Percentiles rank a stretch among this genome's conserved stretches.
These are phyloP conservation scores for Sophora flavescens DNA, from an alignment of 306 rosid genomes.

Conservation along the genomic window DNA sequence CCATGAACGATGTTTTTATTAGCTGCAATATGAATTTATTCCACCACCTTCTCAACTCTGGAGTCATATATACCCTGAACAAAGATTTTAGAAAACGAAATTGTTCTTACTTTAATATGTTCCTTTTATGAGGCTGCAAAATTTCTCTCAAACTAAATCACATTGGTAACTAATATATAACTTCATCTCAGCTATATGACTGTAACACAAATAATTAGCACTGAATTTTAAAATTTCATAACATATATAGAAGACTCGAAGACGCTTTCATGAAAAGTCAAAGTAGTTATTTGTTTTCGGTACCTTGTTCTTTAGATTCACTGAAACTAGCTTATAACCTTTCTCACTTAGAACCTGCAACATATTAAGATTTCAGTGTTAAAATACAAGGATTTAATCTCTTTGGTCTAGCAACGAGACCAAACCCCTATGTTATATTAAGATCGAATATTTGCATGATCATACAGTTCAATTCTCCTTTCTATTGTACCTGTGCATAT, in stretches of 20 bases:
- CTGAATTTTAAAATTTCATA: neutral
- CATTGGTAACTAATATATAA: neutral
- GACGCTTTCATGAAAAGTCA: neutral
- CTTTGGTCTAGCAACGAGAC: neutral
- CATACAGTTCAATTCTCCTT: slow-evolving; percentile 9
- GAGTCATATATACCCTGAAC: slow-evolving; percentile 90
- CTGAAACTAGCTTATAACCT: slow-evolving; percentile 93
- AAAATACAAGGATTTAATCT: slow-evolving; percentile 21
- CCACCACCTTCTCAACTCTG: slow-evolving; percentile 94
- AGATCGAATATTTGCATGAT: slow-evolving; percentile 6
- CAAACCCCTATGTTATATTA: neutral
- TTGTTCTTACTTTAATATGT: neutral
- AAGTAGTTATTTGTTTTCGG: slow-evolving; percentile 2
- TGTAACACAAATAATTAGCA: slow-evolving; percentile 7
- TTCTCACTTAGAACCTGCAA: slow-evolving; percentile 72
- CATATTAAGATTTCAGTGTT: slow-evolving; percentile 38
- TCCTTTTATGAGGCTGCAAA: neutral
- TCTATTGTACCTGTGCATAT: slow-evolving; percentile 81
- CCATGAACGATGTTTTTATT: slow-evolving; percentile 97
- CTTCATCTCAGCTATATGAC: slow-evolving; percentile 18
- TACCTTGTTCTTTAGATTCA: slow-evolving; percentile 95
- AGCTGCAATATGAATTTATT: slow-evolving; percentile 93
- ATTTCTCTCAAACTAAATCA: neutral
- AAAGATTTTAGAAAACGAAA: neutral
- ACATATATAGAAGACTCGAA: slow-evolving; percentile 1